phyloP scores from a whole-genome alignment of 2,329 filamentous ascomycete genomes.

The Coniochaeta hoffmannii region DNA sequence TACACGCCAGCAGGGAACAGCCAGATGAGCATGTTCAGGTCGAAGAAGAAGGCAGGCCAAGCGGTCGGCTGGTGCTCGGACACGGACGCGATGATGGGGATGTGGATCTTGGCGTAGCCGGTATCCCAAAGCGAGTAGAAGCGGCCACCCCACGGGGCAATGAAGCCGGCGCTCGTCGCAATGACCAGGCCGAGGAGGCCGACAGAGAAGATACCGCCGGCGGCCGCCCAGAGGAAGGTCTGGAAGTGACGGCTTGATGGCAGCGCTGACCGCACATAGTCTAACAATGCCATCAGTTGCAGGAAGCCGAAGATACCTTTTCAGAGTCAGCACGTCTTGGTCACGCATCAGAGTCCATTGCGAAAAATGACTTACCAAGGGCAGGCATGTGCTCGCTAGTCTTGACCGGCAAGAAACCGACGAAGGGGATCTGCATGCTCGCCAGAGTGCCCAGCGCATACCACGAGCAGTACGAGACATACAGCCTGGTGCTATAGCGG shows the following conservation, averaged over 20 bases:
- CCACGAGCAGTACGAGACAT: slow-evolving; percentile 97
- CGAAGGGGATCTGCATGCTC: slow-evolving; percentile 99
- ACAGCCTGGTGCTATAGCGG: slow-evolving; percentile 85
- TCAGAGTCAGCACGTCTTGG: slow-evolving; percentile 3
- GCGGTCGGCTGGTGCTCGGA: slow-evolving; percentile 98
- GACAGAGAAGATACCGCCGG: slow-evolving; percentile 66
- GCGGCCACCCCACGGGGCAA: slow-evolving; percentile 95
- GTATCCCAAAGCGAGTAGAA: slow-evolving; percentile 99
- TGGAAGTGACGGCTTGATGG: slow-evolving; percentile 83
- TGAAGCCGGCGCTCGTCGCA: slow-evolving; percentile 80
- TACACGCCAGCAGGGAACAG: slow-evolving; percentile 98
- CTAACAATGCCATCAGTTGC: slow-evolving; percentile 86
- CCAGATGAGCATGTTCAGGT: slow-evolving; percentile 97
- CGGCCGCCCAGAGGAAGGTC: slow-evolving; percentile 71
- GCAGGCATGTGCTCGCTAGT: slow-evolving; percentile 99
- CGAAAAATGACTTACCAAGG: slow-evolving; percentile 53
- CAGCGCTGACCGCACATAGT: slow-evolving; percentile 82
- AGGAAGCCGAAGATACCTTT: slow-evolving; percentile 89
- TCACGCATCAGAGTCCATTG: slow-evolving; percentile 6
- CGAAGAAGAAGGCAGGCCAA: slow-evolving; percentile 99
- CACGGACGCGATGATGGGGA: slow-evolving; percentile 98
- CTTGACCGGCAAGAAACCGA: slow-evolving; percentile 91
- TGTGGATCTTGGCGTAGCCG: slow-evolving; percentile 97
- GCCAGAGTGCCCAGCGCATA: slow-evolving; percentile 92
- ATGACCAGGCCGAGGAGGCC: slow-evolving; percentile 72